A percentile compares a stretch with the other conserved stretches of the same genome.
These are phyloP conservation scores for Handroanthus guayacan DNA, from an alignment of 257 asterid species.

Conservation along the genomic window DNA sequence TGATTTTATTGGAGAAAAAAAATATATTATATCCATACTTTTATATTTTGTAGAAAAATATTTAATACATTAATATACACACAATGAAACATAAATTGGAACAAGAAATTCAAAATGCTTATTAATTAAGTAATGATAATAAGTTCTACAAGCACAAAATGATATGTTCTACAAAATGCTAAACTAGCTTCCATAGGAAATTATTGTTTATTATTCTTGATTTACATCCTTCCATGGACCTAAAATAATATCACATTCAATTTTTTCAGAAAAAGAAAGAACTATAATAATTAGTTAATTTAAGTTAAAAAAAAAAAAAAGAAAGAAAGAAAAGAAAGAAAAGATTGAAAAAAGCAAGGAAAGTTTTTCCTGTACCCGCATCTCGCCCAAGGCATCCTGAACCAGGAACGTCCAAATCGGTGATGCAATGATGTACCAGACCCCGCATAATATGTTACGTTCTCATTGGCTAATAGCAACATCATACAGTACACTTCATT, in stretches of 20 bases:
- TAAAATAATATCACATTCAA: too few species aligned
- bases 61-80: too few species aligned
- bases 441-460: slow-evolving; percentile 10
- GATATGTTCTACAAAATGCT: not conserved
- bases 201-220: not conserved
- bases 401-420: slow-evolving; percentile 45
- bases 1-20: too few species aligned
- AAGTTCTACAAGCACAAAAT: too few species aligned
- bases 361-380: slow-evolving; percentile 30
- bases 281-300: not conserved
- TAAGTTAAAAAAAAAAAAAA: not conserved
- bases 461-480: slow-evolving; percentile 32
- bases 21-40: too few species aligned
- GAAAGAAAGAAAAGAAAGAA: not conserved
- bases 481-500: slow-evolving; percentile 25
- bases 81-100: too few species aligned
- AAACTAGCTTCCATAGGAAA: not conserved
- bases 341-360: not conserved
- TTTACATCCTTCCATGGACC: too few species aligned
- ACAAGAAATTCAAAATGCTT: too few species aligned
- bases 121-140: too few species aligned
- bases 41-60: too few species aligned
- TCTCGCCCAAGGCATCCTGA: slow-evolving; percentile 36
- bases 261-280: not conserved
- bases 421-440: slow-evolving; percentile 37